Evolutionary conservation across 306 rosid genomes (phyloP), one percentile per base, ranked within the genome.

Genomic region (Glycine soja): DNA sequence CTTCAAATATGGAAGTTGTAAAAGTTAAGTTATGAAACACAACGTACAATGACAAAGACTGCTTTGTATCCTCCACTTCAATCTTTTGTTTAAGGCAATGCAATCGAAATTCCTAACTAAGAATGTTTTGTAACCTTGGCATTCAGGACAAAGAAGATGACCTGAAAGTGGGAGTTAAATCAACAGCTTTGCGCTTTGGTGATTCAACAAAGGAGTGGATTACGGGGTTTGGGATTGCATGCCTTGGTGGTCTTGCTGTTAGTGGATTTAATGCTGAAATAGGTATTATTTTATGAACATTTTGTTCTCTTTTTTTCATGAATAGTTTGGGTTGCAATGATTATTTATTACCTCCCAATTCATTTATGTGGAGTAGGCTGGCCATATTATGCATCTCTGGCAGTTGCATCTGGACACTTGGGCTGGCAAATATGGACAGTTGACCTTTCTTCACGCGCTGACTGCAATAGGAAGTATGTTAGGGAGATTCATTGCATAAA

Each of bases 131-230:
- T 40, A 70, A 84, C 53, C 70, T 58, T 78, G 80, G 80, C 76
- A 70, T 89, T 66, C 88, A 93, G 99, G 99, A 95, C 80, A 95
- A 95, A 83, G 94, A 87, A 70, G 99, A 95, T 48, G 98, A 93
- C 82, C 72, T 93, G 83, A 93, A 89, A 88, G 98, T 95, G 61
- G 97, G 97, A 83, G 91, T 93, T 84, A 93, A 91, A 83, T 95
- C 97, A 82, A 95, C 97, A n/a, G 99, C 99, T 79, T 85, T 95
- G 87, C 90, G 88, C 82, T 95, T 95, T 82, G 97, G 94, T 54
- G 97, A 89, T 87, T 93, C 76, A 9, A 91, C 97, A 0, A 93
- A 93, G 87, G 84, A 86, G 80, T 93, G 99, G 98, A 84, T 89
- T 81, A 54, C 90, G 40, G 92, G 89, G 79, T 95, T 95, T 83